Evolutionary conservation across 192 early-diverging fungal species (phyloP).

Genomic region (Entomortierella chlamydospora): DNA sequence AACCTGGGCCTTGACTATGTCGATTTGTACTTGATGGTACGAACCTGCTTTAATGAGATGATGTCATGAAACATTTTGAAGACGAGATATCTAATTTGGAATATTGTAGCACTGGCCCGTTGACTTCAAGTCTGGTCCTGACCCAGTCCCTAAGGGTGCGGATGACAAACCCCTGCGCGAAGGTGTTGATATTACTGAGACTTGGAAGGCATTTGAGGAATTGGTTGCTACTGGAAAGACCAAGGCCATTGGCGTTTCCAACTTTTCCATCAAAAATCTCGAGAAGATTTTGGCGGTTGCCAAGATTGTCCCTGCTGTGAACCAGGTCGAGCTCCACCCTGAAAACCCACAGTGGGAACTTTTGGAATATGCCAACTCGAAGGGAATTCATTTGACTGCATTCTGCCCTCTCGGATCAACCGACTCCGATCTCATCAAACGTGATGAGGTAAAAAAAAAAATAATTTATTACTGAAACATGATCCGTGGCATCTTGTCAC

Average conservation of each 20-base stretch:
- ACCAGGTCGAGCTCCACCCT: slow-evolving; percentile 91
- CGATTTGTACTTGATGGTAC: slow-evolving; percentile 76
- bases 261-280: slow-evolving; percentile 74
- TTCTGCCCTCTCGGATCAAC: slow-evolving; percentile 85
- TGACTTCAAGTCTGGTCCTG: slow-evolving; percentile 58
- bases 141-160: slow-evolving; percentile 28
- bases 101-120: slow-evolving; percentile 91
- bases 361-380: slow-evolving; percentile 74
- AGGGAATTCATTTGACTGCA: slow-evolving; percentile 81
- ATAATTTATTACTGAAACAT: too few relatives aligned
- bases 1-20: slow-evolving; percentile 81
- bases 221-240: slow-evolving; percentile 77
- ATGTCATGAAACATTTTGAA: too few relatives aligned
- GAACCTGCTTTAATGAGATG: background rate
- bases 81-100: too few relatives aligned
- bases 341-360: slow-evolving; percentile 77
- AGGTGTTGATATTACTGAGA: slow-evolving; percentile 72
- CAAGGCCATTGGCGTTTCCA: slow-evolving; percentile 88
- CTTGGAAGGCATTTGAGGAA: slow-evolving; percentile 87
- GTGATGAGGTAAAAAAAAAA: slow-evolving; percentile 22
- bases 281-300: slow-evolving; percentile 73
- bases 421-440: slow-evolving; percentile 40
- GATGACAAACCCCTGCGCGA: slow-evolving; percentile 53
- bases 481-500: too few relatives aligned
- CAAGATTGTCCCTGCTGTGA: slow-evolving; percentile 81